A percentile compares a stretch with the other conserved stretches of the same genome.
Evolutionary conservation across 192 early-diverging fungal species (phyloP).

Genomic region (Backusella australiensis): DNA sequence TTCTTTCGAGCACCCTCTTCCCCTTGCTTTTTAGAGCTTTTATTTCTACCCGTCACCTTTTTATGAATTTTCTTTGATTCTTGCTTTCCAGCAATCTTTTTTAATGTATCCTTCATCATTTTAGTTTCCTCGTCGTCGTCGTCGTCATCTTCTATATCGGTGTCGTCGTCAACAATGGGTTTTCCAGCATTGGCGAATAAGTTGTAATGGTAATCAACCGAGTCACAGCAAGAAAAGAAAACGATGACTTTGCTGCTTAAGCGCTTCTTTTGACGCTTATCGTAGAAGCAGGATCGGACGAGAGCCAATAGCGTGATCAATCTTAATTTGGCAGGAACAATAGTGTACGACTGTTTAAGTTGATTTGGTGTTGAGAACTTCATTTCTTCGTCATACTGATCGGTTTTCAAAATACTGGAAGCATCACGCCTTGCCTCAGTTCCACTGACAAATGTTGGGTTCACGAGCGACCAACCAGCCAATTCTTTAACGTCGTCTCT

Average conservation of each 20-base stretch:
- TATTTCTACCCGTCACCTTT: neutral
- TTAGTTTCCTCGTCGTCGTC: conserved; percentile 36
- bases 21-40: conserved; percentile 4
- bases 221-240: conserved; percentile 91
- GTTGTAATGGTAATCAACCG: conserved; percentile 94
- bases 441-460: conserved; percentile 81
- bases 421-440: conserved; percentile 30
- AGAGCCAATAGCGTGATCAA: conserved; percentile 81
- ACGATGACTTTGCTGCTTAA: conserved; percentile 73
- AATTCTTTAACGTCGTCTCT: conserved; percentile 80
- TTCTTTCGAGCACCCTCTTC: neutral
- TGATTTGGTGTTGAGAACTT: conserved; percentile 80
- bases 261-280: conserved; percentile 21
- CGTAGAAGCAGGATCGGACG: conserved; percentile 54
- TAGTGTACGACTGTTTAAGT: conserved; percentile 81
- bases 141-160: conserved; percentile 44
- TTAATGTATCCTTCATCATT: conserved; percentile 30
- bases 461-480: conserved; percentile 71
- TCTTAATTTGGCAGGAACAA: conserved; percentile 89
- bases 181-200: conserved; percentile 67
- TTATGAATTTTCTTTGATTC: conserved; percentile 7
- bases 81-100: conserved; percentile 18
- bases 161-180: conserved; percentile 31
- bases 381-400: conserved; percentile 33
- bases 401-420: neutral